Percentiles rank a stretch among this genome's conserved stretches.
Conservation (phyloP, 768 basidiomycete genomes). For the Strobilomyces dryophilus region DNA sequence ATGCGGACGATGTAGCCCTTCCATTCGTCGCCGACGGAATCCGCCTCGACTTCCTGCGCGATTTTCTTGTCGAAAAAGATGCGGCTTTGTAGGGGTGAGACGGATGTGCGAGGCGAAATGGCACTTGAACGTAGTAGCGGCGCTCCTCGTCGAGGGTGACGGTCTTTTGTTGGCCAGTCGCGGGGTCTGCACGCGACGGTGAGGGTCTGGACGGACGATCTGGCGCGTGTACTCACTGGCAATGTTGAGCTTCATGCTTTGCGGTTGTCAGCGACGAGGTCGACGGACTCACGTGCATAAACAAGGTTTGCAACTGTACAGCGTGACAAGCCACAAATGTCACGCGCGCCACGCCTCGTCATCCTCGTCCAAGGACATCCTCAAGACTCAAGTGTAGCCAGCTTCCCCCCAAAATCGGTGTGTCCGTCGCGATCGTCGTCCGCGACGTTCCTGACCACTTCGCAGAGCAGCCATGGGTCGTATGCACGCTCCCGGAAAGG, state of each 20-base stretch:
- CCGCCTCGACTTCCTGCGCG: conserved; percentile 88
- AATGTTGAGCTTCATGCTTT: conserved; percentile 95
- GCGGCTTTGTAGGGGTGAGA: conserved; percentile 51
- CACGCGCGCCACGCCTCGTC: conserved; percentile 25
- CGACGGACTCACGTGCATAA: conserved; percentile 29
- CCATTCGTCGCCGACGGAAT: conserved; percentile 92
- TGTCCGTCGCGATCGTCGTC: conserved; percentile 20
- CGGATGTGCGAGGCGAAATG: background rate
- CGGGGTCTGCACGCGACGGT: conserved; percentile 62
- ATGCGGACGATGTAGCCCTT: conserved; percentile 96
- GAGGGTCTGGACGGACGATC: conserved; percentile 6
- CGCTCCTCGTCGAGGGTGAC: conserved; percentile 92
- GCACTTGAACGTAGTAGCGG: conserved; percentile 52
- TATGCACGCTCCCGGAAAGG: conserved; percentile 99
- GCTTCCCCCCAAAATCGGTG: conserved; percentile 31
- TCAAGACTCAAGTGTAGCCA: background rate
- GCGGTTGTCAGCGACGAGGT: conserved; percentile 1
- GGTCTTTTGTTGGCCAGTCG: conserved; percentile 96
- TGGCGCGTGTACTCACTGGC: conserved; percentile 60
- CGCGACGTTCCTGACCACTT: conserved; percentile 6
- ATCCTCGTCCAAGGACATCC: conserved; percentile 13
- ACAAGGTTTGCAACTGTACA: conserved; percentile 65
- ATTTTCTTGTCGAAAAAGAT: conserved; percentile 98
- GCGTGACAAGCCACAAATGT: conserved; percentile 35
- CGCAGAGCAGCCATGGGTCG: conserved; percentile 75